phyloP scores from a whole-genome alignment of 2,329 filamentous ascomycete species.

The Fusarium aywerte region DNA sequence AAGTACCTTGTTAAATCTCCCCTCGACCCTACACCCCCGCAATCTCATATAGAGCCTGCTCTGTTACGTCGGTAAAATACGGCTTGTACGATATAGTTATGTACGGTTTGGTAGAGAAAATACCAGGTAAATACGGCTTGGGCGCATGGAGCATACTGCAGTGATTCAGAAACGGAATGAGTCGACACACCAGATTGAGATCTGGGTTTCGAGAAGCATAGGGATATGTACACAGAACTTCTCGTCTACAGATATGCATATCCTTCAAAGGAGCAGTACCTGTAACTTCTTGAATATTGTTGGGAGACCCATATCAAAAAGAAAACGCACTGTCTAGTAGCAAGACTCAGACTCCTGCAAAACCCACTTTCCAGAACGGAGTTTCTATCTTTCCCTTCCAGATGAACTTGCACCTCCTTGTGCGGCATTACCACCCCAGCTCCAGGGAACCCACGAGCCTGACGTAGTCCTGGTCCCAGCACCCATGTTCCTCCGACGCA shows the following conservation, averaged over 20 bases:
- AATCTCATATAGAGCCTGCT: not conserved
- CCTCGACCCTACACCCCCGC: not conserved
- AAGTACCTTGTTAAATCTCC: not conserved
- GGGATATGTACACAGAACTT: conserved; percentile 10
- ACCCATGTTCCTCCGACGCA: conserved; percentile 49
- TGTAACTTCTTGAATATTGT: not conserved
- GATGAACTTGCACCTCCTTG: conserved; percentile 49
- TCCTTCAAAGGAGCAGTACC: conserved; percentile 10
- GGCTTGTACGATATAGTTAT: conserved; percentile 30
- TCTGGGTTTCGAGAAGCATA: conserved; percentile 4
- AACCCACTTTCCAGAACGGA: conserved; percentile 32
- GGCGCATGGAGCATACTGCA: conserved; percentile 19
- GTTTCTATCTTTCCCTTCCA: conserved; percentile 53
- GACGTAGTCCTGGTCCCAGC: conserved; percentile 41
- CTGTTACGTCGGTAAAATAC: conserved; percentile 10
- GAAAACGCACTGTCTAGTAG: conserved; percentile 22
- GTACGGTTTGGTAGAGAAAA: conserved; percentile 7
- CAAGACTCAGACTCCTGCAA: conserved; percentile 47
- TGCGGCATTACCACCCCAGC: conserved; percentile 50
- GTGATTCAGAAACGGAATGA: conserved; percentile 5
- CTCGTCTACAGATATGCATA: conserved; percentile 28
- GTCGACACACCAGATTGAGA: not conserved
- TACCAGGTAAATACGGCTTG: conserved; percentile 10
- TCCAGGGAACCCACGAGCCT: conserved; percentile 63
- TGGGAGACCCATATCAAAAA: conserved; percentile 26